A percentile compares a stretch with the other conserved stretches of the same genome.
Conservation (phyloP, 495 filamentous ascomycete species). For the Penicillium malachiteum region DNA sequence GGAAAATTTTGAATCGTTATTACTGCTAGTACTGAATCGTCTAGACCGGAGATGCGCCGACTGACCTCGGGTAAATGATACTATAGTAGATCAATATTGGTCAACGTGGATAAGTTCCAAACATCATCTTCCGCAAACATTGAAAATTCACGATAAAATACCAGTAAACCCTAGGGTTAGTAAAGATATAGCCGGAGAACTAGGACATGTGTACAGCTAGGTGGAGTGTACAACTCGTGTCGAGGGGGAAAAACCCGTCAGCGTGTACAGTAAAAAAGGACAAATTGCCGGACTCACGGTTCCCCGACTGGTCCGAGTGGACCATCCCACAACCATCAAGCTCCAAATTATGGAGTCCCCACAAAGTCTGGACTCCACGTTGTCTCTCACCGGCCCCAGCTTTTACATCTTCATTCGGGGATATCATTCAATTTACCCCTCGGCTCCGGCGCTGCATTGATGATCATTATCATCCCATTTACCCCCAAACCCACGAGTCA, state of each 20-base stretch:
- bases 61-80: background rate
- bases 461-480: background rate
- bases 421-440: background rate
- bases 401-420: background rate
- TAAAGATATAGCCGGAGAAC: background rate
- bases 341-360: conserved; percentile 3
- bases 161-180: background rate
- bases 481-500: background rate
- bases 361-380: conserved; percentile 1
- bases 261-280: background rate
- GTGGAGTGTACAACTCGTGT: background rate
- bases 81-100: background rate
- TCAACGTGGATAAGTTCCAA: background rate
- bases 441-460: conserved; percentile 4
- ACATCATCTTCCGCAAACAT: background rate
- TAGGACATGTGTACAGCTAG: no score
- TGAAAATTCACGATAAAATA: background rate
- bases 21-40: background rate
- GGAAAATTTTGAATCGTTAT: no score
- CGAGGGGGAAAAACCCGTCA: background rate
- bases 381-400: background rate
- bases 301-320: conserved; percentile 5
- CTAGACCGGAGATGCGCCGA: conserved; percentile 4
- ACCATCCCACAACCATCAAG: background rate
- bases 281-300: background rate